Evolutionary conservation across 106 monocot species (phyloP), one percentile per base, ranked within the genome.

Genomic region (Vanilla planifolia): DNA sequence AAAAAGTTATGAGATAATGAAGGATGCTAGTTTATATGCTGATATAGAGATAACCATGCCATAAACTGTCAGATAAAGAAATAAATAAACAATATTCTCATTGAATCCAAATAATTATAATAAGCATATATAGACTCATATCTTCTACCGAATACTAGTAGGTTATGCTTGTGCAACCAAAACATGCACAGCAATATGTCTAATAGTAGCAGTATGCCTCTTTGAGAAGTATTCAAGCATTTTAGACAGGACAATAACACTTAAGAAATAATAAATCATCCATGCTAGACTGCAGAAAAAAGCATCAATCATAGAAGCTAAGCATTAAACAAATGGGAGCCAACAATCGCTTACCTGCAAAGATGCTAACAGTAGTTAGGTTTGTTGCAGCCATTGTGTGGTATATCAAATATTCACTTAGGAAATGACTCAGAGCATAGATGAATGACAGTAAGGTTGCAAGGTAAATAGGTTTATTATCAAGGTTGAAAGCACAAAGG

Each of bases 351-450:
- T n/a, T 88, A 91, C 96, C 96, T 60, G 96, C 91, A 68, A 98
- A 91, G 51, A 98, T 74, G 37, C 87, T 88, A 15, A 88, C 91
- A 45, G 96, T 91, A 16, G 81, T 81, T 33, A 91, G 65, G 74
- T 98, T 98, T 45, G 79, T 72, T 23, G 67, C 71, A 41, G 80
- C 75, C 96, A 98, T 91, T 6, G 96, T 98, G 7, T 77, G 55
- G 55, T 88, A 91, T 63, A 98, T 68, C 44, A 85, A 64, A 77
- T 88, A 84, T 41, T 98, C 96, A 9, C 84, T 88, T 44, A 91
- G 48, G 73, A 98, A 98, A 71, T 91, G 96, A 17, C 88, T 84
- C 55, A 98, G 70, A 14, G 96, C 96, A 75, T 88, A 98, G 34
- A 91, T 61, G 71, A 98, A 98, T 9, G 96, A 98, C 6, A 98